Evolutionary conservation across 257 asterid genomes (phyloP), one percentile per base, ranked within the genome.

Genomic region (Nicotiana noctiflora): DNA sequence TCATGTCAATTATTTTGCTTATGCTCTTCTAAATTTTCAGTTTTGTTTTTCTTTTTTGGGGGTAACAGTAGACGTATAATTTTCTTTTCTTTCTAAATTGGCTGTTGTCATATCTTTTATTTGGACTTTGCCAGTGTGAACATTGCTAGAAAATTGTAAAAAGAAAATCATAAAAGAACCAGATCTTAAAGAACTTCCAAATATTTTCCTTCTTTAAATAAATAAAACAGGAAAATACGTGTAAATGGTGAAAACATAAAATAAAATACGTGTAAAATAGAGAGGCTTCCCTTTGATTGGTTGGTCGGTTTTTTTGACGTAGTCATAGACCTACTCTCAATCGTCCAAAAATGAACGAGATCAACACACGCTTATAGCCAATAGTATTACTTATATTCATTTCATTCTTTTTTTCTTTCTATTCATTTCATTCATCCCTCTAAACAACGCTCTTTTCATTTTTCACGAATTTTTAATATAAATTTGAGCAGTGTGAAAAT

Each of bases 231-330:
- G 3, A 40, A 37, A 37, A 37, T 37, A 37, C 46, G 44, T 6
- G 44, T 37, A 37, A 37, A 37, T 6, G 8, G 44, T 1, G 0
- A 40, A 40, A 40, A 8, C 8, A 0, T 8, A 75, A 46, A 13
- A 49, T 5, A 52, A 52, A 4, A 75, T 75, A 25, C 64, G 29
- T 80, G 10, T 37, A 37, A 53, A 13, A 25, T 3, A 25, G 44
- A 31, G 19, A 67, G 15, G 27, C 23, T n/a, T n/a, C 8, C 15
- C 25, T 27, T 83, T 44, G n/a, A 78, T 79, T 59, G 76, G 82
- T 52, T 76, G 79, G 87, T 84, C 84, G 87, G 87, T 82, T 75
- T 68, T 80, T 77, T 65, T 81, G 88, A 79, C 82, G 85, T 56
- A 76, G 76, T 53, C 60, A 12, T 32, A 51, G 55, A 57, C 60